Base-by-base conservation (phyloP, 495 filamentous ascomycete genomes). In the Opeltia flavorubescens region DNA sequence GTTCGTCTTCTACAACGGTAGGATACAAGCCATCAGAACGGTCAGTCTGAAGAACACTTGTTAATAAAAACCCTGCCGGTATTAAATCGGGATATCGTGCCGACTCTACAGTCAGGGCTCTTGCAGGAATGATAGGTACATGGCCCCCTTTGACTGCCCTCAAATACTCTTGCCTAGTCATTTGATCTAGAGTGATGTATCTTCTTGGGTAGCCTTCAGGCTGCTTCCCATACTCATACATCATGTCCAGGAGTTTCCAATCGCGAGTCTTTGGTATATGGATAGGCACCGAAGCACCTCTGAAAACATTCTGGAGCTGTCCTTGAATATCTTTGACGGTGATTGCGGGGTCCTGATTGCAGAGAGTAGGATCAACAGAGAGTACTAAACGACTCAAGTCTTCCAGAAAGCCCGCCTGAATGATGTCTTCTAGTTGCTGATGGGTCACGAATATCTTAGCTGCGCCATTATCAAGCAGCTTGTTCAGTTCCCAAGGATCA, bases 1-100 rank as follows among this genome's bases (percentile, higher is more conserved):
- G 67, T 64, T 94, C 88, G 62, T 96, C 86, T 13, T 80, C 81
- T 2, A 98, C 91, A 5, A 93, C 68, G 0, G 91, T 96, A 2
- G 89, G 81, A 49, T 89, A 75, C 7, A 98, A 65, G 5, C 84
- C 80, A 59, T 95, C 94, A n/a, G 71, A 55, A 28, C 87, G 72
- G 58, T 96, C 89, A n/a, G 82, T 84, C 17, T 72, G 76, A 55
- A 83, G 81, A 12, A 72, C 68, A 0, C 75, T 66, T 26, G 83
- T 77, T 27, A 96, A 66, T 24, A 94, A 62, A 42, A 71, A 75
- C 18, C 80, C 74, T 5, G 86, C 77, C 7, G 74, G 69, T 25
- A 95, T 66, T 57, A 78, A 71, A 28, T 69, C 66, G 1, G 64
- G 61, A 36, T 72, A 53, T 28, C 72, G 64, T 36, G 68, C 63